Conservation (phyloP, 83 land plant genomes). For the Picea engelmannii region DNA sequence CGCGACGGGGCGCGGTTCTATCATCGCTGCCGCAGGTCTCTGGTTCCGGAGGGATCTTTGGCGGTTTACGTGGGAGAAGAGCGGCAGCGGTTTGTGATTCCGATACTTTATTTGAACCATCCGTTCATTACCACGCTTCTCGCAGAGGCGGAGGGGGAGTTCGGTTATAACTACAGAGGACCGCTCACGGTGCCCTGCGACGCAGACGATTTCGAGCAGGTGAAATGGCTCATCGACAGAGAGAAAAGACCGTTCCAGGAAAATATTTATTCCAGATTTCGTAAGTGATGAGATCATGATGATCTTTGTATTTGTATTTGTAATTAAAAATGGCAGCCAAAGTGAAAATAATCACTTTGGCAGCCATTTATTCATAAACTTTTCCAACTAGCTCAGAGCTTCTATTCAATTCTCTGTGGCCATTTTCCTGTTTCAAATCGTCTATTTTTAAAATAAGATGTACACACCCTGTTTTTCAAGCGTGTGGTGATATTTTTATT, state of each 20-base stretch:
- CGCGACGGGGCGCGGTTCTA: neutral
- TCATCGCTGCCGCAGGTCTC: neutral
- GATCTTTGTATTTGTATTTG: no score
- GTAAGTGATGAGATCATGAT: no score
- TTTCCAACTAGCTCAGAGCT: no score
- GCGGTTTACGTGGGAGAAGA: neutral
- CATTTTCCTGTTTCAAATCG: no score
- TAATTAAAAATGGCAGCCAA: no score
- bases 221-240: neutral
- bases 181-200: conserved; percentile 11
- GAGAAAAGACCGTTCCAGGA: neutral
- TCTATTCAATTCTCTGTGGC: no score
- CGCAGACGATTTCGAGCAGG: conserved; percentile 1
- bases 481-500: no score
- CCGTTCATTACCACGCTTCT: neutral
- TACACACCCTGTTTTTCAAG: no score
- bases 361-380: no score
- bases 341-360: no score
- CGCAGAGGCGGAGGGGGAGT: neutral
- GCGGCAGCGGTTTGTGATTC: neutral
- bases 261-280: no score
- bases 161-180: neutral
- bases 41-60: neutral
- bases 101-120: neutral
- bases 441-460: no score